A percentile compares a stretch with the other conserved stretches of the same genome.
These are phyloP conservation scores for Coemansia sp. DNA, from an alignment of 192 early-diverging fungal genomes.

Conservation along the genomic window DNA sequence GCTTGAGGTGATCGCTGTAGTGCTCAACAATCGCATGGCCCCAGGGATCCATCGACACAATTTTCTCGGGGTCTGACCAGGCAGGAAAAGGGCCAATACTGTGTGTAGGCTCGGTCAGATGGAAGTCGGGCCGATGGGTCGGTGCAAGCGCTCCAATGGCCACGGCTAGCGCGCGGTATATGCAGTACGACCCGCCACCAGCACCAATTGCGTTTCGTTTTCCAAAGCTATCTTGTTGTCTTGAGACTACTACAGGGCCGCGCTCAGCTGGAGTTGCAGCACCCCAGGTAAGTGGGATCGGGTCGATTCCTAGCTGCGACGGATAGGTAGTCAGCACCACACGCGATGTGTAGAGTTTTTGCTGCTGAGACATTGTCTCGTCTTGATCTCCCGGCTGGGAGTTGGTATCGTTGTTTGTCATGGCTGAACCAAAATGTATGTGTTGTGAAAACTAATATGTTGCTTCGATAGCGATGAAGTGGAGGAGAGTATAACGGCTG, in stretches of 20 bases:
- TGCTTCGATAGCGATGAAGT: too few relatives aligned
- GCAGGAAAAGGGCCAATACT: constrained; percentile 72
- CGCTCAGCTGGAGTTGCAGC: constrained; percentile 65
- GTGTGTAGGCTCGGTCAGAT: constrained; percentile 83
- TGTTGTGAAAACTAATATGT: too few relatives aligned
- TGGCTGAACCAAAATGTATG: too few relatives aligned
- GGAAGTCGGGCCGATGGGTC: constrained; percentile 83
- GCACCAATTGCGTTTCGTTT: constrained; percentile 94
- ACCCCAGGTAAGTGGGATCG: constrained; percentile 76
- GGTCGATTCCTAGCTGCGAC: constrained; percentile 66
- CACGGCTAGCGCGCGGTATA: constrained; percentile 88
- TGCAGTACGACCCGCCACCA: constrained; percentile 86
- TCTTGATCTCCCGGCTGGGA: not conserved
- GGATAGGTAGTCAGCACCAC: constrained; percentile 74
- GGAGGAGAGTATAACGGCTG: too few relatives aligned
- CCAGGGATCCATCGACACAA: constrained; percentile 93
- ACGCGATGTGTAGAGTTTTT: constrained; percentile 57
- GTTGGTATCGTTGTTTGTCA: too few relatives aligned
- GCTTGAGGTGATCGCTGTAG: constrained; percentile 59
- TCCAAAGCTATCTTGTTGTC: constrained; percentile 69
- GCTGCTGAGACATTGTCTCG: constrained; percentile 14
- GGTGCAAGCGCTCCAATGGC: constrained; percentile 83
- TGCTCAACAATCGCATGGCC: constrained; percentile 73
- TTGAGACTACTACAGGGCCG: constrained; percentile 85
- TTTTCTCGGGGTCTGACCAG: constrained; percentile 83